phyloP scores from a whole-genome alignment of 1,284 basidiomycete species.

The Trichosporon coremiiforme region DNA sequence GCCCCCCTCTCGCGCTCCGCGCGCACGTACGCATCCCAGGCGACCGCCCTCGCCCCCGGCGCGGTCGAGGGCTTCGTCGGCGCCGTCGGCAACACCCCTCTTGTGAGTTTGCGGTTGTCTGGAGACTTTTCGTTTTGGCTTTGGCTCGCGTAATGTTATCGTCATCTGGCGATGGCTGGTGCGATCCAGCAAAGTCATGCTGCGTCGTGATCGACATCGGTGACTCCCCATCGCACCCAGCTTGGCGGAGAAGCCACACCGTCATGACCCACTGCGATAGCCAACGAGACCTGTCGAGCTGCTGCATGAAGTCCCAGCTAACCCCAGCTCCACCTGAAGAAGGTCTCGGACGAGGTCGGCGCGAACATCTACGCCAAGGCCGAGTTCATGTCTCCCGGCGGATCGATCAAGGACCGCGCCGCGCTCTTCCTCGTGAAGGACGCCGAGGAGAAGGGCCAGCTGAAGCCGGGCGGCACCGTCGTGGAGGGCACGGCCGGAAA shows the following conservation, averaged over 20 bases:
- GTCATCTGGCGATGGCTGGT: neutral
- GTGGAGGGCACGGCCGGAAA: slow-evolving; percentile 99
- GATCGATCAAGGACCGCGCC: slow-evolving; percentile 96
- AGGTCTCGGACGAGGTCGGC: slow-evolving; percentile 85
- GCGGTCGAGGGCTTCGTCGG: slow-evolving; percentile 80
- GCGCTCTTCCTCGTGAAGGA: slow-evolving; percentile 86
- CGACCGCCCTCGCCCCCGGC: slow-evolving; percentile 41
- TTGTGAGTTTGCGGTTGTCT: slow-evolving; percentile 63
- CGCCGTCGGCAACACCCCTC: slow-evolving; percentile 90
- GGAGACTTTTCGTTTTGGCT: slow-evolving; percentile 1
- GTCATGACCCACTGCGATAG: neutral
- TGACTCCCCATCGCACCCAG: too few relatives aligned
- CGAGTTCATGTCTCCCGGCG: slow-evolving; percentile 99
- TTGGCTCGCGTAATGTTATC: neutral
- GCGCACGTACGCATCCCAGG: slow-evolving; percentile 44
- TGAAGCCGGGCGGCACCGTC: slow-evolving; percentile 89
- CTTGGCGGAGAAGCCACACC: neutral
- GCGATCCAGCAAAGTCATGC: neutral
- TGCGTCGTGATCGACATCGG: neutral
- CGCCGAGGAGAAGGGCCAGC: slow-evolving; percentile 76
- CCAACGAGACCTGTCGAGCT: too few relatives aligned
- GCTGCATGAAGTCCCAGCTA: too few relatives aligned
- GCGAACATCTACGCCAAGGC: slow-evolving; percentile 90
- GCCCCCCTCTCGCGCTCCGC: slow-evolving; percentile 34
- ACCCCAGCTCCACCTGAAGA: slow-evolving; percentile 75